Conservation (phyloP, 805 yeast species). For the Candida easanensis region DNA sequence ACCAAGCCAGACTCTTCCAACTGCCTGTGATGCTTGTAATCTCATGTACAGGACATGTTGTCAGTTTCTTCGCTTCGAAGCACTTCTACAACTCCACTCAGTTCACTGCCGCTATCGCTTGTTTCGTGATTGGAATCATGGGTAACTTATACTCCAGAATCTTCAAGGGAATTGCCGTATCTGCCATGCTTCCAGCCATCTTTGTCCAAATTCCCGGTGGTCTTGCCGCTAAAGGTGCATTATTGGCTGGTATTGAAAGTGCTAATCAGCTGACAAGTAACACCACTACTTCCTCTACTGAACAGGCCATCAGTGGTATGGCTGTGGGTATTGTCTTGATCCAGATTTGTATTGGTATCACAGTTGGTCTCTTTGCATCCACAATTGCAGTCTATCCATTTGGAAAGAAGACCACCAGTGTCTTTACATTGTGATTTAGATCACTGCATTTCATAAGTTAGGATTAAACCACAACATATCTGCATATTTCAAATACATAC, state of each 20-base stretch:
- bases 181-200: slow-evolving; percentile 94
- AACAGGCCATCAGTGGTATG: slow-evolving; percentile 29
- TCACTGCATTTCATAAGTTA: too few relatives aligned
- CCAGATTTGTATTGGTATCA: slow-evolving; percentile 89
- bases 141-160: slow-evolving; percentile 88
- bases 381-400: slow-evolving; percentile 88
- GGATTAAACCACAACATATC: too few relatives aligned
- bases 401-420: slow-evolving; percentile 84
- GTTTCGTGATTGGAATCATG: slow-evolving; percentile 82
- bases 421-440: slow-evolving; percentile 61
- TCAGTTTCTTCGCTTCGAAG: slow-evolving; percentile 73
- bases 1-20: slow-evolving; percentile 80
- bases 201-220: slow-evolving; percentile 96
- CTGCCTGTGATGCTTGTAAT: slow-evolving; percentile 80
- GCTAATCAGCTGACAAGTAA: slow-evolving; percentile 65
- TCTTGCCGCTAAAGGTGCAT: slow-evolving; percentile 84
- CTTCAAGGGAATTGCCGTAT: slow-evolving; percentile 88
- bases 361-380: slow-evolving; percentile 91
- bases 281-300: slow-evolving; percentile 13
- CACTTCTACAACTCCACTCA: slow-evolving; percentile 76
- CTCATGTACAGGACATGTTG: slow-evolving; percentile 78
- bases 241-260: slow-evolving; percentile 72
- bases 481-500: too few relatives aligned
- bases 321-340: slow-evolving; percentile 85
- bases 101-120: slow-evolving; percentile 86